These are phyloP conservation scores for Raphanus sativus DNA, from an alignment of 345 rosid species.

Conservation along the genomic window DNA sequence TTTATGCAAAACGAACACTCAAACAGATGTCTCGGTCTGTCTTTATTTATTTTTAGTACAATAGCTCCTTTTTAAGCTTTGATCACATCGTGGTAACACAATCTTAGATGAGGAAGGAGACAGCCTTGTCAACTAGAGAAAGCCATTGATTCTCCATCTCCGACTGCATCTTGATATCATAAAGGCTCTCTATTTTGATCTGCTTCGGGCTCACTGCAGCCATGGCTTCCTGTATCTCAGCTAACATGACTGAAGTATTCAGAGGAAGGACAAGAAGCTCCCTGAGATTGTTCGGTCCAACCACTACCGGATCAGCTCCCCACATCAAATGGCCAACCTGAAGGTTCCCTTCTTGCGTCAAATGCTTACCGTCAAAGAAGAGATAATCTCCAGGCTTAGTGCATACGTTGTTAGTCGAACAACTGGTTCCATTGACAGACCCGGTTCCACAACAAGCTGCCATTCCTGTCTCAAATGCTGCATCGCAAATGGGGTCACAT, in stretches of 20 bases:
- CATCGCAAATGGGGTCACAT: too few species aligned
- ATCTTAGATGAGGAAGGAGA: constrained; percentile 24
- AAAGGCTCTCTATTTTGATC: constrained; percentile 20
- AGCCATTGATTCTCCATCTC: constrained; percentile 27
- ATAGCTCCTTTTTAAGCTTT: too few species aligned
- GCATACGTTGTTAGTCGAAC: constrained; percentile 18
- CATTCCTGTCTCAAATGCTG: constrained; percentile 32
- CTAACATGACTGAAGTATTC: constrained; percentile 8
- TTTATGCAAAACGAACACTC: too few species aligned
- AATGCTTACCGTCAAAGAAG: constrained; percentile 40
- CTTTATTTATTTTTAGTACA: too few species aligned
- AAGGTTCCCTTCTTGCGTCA: constrained; percentile 34
- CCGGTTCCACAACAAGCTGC: constrained; percentile 48
- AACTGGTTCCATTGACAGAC: constrained; percentile 27
- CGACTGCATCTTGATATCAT: constrained; percentile 22
- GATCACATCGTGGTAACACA: neutral
- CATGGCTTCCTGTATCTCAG: constrained; percentile 12
- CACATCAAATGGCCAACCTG: constrained; percentile 31
- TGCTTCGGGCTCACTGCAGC: constrained; percentile 13
- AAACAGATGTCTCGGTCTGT: too few species aligned
- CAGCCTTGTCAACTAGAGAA: neutral
- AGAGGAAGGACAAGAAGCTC: constrained; percentile 36
- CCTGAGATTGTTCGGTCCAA: constrained; percentile 35
- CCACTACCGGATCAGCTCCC: constrained; percentile 29
- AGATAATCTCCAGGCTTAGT: constrained; percentile 32